phyloP scores from a whole-genome alignment of 139 green algal genomes.

The Parachlorella kessleri region DNA sequence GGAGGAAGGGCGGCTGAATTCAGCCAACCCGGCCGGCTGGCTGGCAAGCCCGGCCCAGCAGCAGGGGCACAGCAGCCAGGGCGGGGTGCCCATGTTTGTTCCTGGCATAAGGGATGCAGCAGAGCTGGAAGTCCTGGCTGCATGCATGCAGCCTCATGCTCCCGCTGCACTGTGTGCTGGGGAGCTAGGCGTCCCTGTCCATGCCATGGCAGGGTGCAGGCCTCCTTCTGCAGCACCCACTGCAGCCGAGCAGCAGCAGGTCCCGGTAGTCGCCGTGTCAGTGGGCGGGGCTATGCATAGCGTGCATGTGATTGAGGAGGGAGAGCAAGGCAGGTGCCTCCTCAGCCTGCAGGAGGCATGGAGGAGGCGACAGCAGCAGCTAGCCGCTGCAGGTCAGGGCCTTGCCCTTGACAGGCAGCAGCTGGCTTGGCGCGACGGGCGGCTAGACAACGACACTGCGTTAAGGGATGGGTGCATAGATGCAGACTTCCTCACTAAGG shows the following conservation, averaged over 20 bases:
- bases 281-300: background rate
- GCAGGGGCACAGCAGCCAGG: background rate
- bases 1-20: too few species aligned
- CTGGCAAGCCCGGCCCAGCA: background rate
- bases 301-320: too few species aligned
- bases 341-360: background rate
- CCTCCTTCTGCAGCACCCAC: background rate
- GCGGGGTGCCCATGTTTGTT: background rate
- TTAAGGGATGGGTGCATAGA: too few species aligned
- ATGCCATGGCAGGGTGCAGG: background rate
- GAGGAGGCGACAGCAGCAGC: background rate
- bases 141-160: background rate
- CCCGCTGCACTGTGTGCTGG: background rate
- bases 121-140: background rate
- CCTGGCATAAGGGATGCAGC: background rate
- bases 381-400: too few species aligned
- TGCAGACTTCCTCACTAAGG: too few species aligned
- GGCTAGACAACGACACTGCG: too few species aligned
- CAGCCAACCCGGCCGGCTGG: too few species aligned
- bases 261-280: background rate
- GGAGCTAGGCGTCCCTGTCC: background rate
- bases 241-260: background rate
- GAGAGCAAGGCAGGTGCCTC: background rate
- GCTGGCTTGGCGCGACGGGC: too few species aligned
- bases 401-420: too few species aligned